Evolutionary conservation across 1,284 basidiomycete species (phyloP), one percentile per base, ranked within the genome.

Genomic region (Schizophyllum amplum): DNA sequence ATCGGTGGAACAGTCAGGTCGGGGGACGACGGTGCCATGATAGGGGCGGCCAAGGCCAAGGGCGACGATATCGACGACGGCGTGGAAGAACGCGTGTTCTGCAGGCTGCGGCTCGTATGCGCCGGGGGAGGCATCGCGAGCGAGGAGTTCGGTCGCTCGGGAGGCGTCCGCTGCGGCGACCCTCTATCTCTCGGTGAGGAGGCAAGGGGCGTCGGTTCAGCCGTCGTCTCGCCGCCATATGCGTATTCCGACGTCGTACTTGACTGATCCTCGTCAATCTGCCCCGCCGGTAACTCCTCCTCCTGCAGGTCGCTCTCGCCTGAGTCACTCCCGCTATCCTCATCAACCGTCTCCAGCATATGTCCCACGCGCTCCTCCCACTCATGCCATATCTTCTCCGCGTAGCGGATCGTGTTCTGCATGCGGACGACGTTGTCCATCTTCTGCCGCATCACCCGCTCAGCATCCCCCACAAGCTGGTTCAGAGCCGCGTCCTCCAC

Each of bases 361-460:
- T 79, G 75, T 56, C 80, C 88, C 24, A 98, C 90, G 64, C 85
- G 86, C 68, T 92, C 90, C 69, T 98, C 91, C 94, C 96, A 99
- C 71, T 99, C 97, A 65, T 90, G 88, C 71, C 97, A 87, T 24
- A 98, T 92, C 73, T 97, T 97, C 75, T 99, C 97, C 33, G 94
- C 89, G 71, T 99, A 99, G 59, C 93, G 81, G 63, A 99, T 97
- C 23, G 94, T 98, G 69, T 98, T 98, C 72, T 97, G 92, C 87
- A 99, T 89, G 48, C 97, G 88, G 59, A 94, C 92, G 52, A 98
- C 91, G 60, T 90, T 94, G 71, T 95, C 95, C 61, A 95, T 84
- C 78, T 99, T 99, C 70, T 91, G 86, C 42, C 91, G 81, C 78
- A 97, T 90, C 42, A 96, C 82, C 42, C 88, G 83, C 64, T 95